Base-by-base conservation (phyloP, 768 basidiomycete genomes). In the Peribolospora kevripleyi region DNA sequence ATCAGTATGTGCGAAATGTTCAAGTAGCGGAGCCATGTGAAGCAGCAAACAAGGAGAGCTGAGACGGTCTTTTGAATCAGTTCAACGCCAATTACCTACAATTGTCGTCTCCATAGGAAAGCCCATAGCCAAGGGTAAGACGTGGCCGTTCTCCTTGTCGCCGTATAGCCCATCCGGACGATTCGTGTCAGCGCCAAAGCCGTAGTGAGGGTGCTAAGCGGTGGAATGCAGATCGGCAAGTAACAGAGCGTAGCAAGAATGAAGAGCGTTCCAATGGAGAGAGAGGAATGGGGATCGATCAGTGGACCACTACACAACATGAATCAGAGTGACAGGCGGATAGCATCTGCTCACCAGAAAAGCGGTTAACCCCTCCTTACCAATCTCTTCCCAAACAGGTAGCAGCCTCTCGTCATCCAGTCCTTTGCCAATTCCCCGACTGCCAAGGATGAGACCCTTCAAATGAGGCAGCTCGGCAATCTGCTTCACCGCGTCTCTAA, bases 81-180 rank as follows among this genome's bases (percentile, higher is more conserved):
- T 3, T 25, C 25, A 13, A 11, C n/a, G 13, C n/a, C 7, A 13
- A 25, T 13, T 46, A 71, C 81, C 65, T 61, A 84, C 84, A 41
- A 77, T 78, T 4, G 86, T 86, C 13, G 85, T 88, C 69, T 88
- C 86, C 62, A 88, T 81, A 3, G 85, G 85, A 67, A 90, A 88
- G 1, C 86, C 85, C 11, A 86, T 72, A 0, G 84, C 82, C 52
- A 88, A 74, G 3, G 84, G 81, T 39, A 90, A 75, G 45, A 86
- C 86, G 59, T 88, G 86, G 0, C 86, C 86, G 60, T 88, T 87
- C 46, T 78, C 74, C 57, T 71, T 76, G 54, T 77, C 73, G 1
- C 84, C 84, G 74, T 82, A 88, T 25, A 25, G 25, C 25, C 25
- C 25, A 25, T 25, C 25, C 25, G 25, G 25, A 25, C 25, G 25